Percentiles rank a stretch among this genome's conserved stretches.
Evolutionary conservation across 1,139 yeast genomes (phyloP).

Genomic region (Hanseniaspora uvarum): DNA sequence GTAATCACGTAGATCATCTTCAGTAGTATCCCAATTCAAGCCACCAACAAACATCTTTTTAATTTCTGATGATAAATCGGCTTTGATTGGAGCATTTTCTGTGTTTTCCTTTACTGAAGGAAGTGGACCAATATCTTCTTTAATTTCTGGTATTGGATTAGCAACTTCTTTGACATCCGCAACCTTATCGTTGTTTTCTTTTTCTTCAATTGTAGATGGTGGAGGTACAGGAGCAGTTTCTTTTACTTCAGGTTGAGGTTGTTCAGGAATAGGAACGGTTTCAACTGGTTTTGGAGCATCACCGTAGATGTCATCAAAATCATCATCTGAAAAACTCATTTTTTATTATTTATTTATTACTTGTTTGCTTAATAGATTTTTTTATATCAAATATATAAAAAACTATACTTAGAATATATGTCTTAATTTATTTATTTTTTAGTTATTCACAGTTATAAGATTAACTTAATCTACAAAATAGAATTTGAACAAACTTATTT

Average conservation of each 20-base stretch:
- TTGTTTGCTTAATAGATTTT: conserved; percentile 5
- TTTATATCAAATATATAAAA: conserved; percentile 5
- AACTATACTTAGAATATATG: conserved; percentile 6
- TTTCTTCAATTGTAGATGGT: not conserved
- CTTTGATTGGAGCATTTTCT: conserved; percentile 30
- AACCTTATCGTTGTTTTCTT: not conserved
- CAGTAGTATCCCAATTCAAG: conserved; percentile 95
- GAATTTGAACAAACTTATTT: not conserved
- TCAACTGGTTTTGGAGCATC: conserved; percentile 28
- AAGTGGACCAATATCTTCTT: not conserved
- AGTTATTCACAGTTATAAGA: not conserved
- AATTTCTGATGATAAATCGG: conserved; percentile 42
- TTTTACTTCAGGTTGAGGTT: conserved; percentile 18
- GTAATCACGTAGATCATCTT: conserved; percentile 68
- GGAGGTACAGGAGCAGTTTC: conserved; percentile 25
- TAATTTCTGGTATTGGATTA: not conserved
- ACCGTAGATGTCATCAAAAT: conserved; percentile 67
- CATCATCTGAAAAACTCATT: conserved; percentile 52
- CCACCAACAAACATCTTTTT: conserved; percentile 99
- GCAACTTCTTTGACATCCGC: not conserved
- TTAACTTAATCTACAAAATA: not conserved
- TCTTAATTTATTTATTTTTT: not conserved
- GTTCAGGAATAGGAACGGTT: conserved; percentile 16
- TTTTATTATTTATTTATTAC: conserved; percentile 28
- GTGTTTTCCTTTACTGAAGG: conserved; percentile 19